These are phyloP conservation scores for Mycena latifolia DNA, from an alignment of 768 basidiomycete genomes.

Conservation along the genomic window DNA sequence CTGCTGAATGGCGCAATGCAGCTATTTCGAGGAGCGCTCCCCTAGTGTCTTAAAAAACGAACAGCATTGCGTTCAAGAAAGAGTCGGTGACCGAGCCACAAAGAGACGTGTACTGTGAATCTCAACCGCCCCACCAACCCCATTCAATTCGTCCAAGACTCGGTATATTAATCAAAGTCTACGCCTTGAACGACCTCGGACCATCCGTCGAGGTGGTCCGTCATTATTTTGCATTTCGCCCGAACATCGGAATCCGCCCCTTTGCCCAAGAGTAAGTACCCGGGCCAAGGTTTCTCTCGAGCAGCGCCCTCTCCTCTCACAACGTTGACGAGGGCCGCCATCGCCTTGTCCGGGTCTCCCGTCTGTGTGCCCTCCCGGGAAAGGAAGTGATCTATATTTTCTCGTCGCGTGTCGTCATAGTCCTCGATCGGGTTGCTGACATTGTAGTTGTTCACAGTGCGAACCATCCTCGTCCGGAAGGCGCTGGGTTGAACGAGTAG, in stretches of 20 bases:
- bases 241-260: constrained; percentile 67
- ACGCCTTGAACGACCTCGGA: constrained; percentile 61
- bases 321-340: constrained; percentile 61
- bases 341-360: constrained; percentile 72
- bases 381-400: background rate
- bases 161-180: constrained; percentile 47
- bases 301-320: constrained; percentile 67
- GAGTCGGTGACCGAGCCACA: constrained; percentile 2
- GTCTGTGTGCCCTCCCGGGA: constrained; percentile 14
- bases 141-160: too few relatives aligned
- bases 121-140: too few relatives aligned
- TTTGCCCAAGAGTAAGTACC: constrained; percentile 62
- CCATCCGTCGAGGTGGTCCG: constrained; percentile 66
- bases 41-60: background rate
- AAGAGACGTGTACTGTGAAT: too few relatives aligned
- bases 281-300: constrained; percentile 59
- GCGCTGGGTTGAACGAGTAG: constrained; percentile 70
- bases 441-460: constrained; percentile 58
- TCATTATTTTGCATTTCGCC: constrained; percentile 58
- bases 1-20: constrained; percentile 29
- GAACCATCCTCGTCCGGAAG: constrained; percentile 65
- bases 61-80: constrained; percentile 7
- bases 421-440: constrained; percentile 57
- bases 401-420: constrained; percentile 62
- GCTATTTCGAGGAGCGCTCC: background rate